phyloP scores from a whole-genome alignment of 176 grass and related monocot genomes.

The Carex kokanica region DNA sequence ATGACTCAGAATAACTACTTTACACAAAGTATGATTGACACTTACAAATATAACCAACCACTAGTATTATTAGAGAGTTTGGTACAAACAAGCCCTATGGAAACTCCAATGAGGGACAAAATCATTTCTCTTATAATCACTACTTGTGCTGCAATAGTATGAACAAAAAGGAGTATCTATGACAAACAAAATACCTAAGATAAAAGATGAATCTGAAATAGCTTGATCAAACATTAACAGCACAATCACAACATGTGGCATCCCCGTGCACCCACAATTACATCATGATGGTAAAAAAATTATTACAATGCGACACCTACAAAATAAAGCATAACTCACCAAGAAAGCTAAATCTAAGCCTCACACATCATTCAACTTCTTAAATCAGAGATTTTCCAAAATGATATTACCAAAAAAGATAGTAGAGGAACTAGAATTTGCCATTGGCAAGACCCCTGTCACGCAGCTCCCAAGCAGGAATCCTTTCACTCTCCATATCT shows the following conservation, averaged over 20 bases:
- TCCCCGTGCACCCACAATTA: not conserved
- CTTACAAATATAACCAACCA: not conserved
- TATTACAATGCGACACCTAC: not conserved
- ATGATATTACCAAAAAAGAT: not conserved
- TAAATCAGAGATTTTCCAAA: not conserved
- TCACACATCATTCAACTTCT: not conserved
- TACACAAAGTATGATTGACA: not conserved
- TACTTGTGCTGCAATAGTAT: not conserved
- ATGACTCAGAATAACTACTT: no score
- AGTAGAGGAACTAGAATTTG: slow-evolving; percentile 12
- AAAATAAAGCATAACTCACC: slow-evolving; percentile 13
- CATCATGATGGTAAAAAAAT: not conserved
- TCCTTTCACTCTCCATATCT: slow-evolving; percentile 50
- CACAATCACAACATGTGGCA: not conserved
- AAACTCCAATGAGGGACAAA: not conserved
- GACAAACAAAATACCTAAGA: not conserved
- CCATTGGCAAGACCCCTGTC: slow-evolving; percentile 62
- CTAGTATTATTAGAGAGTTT: not conserved
- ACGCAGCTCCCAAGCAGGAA: slow-evolving; percentile 74
- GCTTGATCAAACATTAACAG: slow-evolving; percentile 9
- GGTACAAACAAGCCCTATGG: not conserved
- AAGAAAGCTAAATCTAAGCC: slow-evolving; percentile 19
- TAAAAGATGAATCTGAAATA: not conserved
- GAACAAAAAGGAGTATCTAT: not conserved
- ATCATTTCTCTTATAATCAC: not conserved